Conservation (phyloP, 768 basidiomycete genomes). For the Agaricus sinodeliciosus region DNA sequence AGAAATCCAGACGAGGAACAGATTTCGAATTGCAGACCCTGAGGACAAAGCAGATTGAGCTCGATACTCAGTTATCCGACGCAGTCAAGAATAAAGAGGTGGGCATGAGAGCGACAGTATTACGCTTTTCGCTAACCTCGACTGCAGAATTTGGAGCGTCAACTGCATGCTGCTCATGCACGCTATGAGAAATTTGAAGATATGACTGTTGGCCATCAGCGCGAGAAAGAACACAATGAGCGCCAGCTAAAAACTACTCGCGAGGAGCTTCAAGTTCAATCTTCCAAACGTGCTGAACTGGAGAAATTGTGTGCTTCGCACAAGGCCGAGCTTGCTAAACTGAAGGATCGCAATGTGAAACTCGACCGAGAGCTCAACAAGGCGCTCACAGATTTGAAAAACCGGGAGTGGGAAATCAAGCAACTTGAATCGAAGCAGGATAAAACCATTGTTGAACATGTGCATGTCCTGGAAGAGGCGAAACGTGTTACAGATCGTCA, state of each 20-base stretch:
- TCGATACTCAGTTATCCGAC: constrained; percentile 58
- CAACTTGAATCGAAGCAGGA: constrained; percentile 84
- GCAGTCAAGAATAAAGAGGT: constrained; percentile 71
- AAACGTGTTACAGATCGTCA: constrained; percentile 92
- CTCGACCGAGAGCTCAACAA: constrained; percentile 79
- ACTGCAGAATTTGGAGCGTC: constrained; percentile 65
- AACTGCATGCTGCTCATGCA: constrained; percentile 61
- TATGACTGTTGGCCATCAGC: constrained; percentile 73
- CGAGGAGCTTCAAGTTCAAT: constrained; percentile 72
- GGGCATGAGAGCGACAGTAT: constrained; percentile 13
- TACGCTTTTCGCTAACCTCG: constrained; percentile 1
- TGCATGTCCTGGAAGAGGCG: constrained; percentile 92
- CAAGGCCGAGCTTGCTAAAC: constrained; percentile 60
- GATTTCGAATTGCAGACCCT: constrained; percentile 71
- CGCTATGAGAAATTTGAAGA: constrained; percentile 89
- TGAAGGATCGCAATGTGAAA: constrained; percentile 65
- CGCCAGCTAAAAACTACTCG: constrained; percentile 65
- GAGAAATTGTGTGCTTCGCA: constrained; percentile 58
- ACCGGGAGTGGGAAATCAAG: constrained; percentile 79
- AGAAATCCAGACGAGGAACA: constrained; percentile 58
- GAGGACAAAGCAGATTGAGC: constrained; percentile 62
- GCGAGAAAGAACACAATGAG: constrained; percentile 69
- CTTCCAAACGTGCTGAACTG: constrained; percentile 62
- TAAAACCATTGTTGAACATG: constrained; percentile 98
- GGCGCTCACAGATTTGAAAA: constrained; percentile 71